Evolutionary conservation across 805 yeast genomes (phyloP), one percentile per base, ranked within the genome.

Genomic region (Ogataea sp.): DNA sequence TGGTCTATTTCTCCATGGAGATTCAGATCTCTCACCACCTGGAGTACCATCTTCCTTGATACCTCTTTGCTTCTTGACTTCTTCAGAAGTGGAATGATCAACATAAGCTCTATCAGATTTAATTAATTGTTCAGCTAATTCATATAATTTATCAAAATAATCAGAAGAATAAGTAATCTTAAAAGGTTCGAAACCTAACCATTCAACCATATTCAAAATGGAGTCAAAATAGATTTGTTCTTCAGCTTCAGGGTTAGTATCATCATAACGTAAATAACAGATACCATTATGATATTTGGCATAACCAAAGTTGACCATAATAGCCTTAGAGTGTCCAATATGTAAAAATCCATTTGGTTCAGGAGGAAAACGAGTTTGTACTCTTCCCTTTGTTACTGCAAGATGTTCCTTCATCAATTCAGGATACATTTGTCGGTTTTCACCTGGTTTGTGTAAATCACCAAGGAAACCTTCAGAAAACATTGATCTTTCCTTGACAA

Each of bases 201-300:
- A 93, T 43, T 72, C 71, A 38, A 93, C 83, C 77, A 90, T 85
- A 46, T 79, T 80, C 55, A 76, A 68, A 44, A 93, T 93, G 35
- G 95, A 80, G 48, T 76, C 78, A 62, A 93, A 87, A 59, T 83
- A 93, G 40, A 78, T 77, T 50, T 88, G 96, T 51, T 93, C 97
- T 65, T 93, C 99, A 34, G 97, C 96, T 64, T 93, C 98, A 2
- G 99, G 99, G 56, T 93, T 93, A 26, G 99, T 93, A 59, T 93
- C 99, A 62, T 93, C 99, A 53, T 78, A 93, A 61, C 99, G 76
- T 60, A 93, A 72, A 59, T 88, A 87, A 62, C 98, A 93, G 39
- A 75, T 70, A 47, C 99, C 99, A 45, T 76, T 73, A 59, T 88
- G 71, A 64, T 68, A 82, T 57, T 83, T 81, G 31, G 98, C 98